Percentiles rank a stretch among this genome's conserved stretches.
phyloP scores from a whole-genome alignment of 2,329 filamentous ascomycete species.

The Cucurbitaria berberidis region DNA sequence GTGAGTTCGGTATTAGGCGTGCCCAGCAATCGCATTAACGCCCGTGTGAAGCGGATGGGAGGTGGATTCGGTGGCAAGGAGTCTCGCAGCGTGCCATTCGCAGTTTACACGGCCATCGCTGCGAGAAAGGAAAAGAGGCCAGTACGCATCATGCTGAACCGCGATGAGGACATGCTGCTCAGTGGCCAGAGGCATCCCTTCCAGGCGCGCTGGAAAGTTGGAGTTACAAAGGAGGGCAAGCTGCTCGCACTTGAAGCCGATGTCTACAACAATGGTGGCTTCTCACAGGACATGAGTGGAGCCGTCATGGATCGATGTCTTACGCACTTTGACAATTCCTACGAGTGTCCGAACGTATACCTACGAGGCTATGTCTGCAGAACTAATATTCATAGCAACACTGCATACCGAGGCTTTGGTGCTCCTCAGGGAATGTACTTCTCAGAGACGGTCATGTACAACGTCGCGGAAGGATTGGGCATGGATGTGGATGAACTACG shows the following conservation, averaged over 20 bases:
- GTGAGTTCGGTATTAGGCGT: constrained; percentile 83
- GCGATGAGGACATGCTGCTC: constrained; percentile 92
- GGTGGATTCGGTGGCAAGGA: constrained; percentile 96
- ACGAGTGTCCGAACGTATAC: constrained; percentile 82
- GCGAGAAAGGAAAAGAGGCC: constrained; percentile 83
- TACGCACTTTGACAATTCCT: constrained; percentile 86
- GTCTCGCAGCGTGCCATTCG: constrained; percentile 81
- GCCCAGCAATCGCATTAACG: constrained; percentile 84
- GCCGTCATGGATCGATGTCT: constrained; percentile 85
- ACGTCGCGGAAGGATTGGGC: constrained; percentile 83
- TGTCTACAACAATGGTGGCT: constrained; percentile 89
- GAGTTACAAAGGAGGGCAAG: constrained; percentile 88
- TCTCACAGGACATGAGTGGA: constrained; percentile 69
- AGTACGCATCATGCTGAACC: constrained; percentile 90
- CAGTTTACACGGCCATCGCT: constrained; percentile 80
- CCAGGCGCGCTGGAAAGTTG: constrained; percentile 86
- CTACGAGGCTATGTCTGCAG: constrained; percentile 86
- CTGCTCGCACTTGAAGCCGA: constrained; percentile 89
- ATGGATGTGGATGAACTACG: constrained; percentile 82
- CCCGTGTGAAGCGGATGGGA: constrained; percentile 87
- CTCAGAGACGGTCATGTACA: constrained; percentile 83
- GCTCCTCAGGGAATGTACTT: constrained; percentile 96
- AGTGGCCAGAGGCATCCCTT: constrained; percentile 93
- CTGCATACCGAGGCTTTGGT: constrained; percentile 92
- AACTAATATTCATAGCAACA: constrained; percentile 97